These are phyloP conservation scores for Citeromyces nyonsensis DNA, from an alignment of 805 yeast species.

Conservation along the genomic window DNA sequence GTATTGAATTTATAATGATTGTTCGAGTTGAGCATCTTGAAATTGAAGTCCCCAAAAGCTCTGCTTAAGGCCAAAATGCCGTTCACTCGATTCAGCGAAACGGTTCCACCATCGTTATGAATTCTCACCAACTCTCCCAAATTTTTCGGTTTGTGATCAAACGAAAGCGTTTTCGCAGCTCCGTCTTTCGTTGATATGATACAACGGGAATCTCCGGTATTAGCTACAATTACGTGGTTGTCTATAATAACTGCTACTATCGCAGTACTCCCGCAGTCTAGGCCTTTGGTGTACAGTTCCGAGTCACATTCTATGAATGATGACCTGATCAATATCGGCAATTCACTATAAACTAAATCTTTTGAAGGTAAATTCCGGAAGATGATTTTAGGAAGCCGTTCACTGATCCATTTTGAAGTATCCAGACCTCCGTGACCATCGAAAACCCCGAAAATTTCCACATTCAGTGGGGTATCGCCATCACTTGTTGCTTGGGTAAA, in stretches of 20 bases:
- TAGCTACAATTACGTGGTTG: conserved; percentile 36
- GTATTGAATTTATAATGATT: conserved; percentile 9
- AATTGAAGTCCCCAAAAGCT: conserved; percentile 55
- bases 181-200: conserved; percentile 36
- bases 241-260: conserved; percentile 27
- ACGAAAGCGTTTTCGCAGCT: conserved; percentile 40
- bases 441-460: conserved; percentile 46
- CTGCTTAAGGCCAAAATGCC: conserved; percentile 41
- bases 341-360: conserved; percentile 1
- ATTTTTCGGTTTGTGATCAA: conserved; percentile 49
- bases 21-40: conserved; percentile 19
- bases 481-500: conserved; percentile 23
- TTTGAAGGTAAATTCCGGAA: conserved; percentile 12
- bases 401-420: conserved; percentile 38
- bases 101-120: conserved; percentile 43
- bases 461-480: background rate
- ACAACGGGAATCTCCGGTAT: conserved; percentile 67
- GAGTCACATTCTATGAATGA: conserved; percentile 29
- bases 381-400: conserved; percentile 20
- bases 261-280: conserved; percentile 37
- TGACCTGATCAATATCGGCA: conserved; percentile 16
- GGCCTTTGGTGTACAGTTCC: conserved; percentile 20
- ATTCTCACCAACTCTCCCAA: conserved; percentile 43
- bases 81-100: conserved; percentile 43
- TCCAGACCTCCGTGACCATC: conserved; percentile 75